These are phyloP conservation scores for Cladophialophora exuberans DNA, from an alignment of 2,329 filamentous ascomycete genomes.

Conservation along the genomic window DNA sequence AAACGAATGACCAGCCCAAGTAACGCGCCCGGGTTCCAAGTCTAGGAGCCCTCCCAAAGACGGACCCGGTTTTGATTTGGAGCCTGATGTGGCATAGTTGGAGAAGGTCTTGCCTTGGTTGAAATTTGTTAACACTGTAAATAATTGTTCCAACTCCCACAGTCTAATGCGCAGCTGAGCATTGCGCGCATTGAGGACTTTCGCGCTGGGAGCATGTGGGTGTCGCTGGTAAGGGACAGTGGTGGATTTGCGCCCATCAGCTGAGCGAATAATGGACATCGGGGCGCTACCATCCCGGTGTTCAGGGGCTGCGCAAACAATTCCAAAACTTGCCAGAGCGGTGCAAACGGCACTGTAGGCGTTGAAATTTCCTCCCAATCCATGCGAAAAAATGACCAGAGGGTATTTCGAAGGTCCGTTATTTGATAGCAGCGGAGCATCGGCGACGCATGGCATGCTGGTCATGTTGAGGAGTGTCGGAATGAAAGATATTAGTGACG, in stretches of 20 bases:
- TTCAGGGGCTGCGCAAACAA: constrained; percentile 79
- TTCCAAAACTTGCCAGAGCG: constrained; percentile 77
- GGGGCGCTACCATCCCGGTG: constrained; percentile 82
- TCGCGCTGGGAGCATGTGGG: constrained; percentile 65
- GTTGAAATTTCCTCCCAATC: constrained; percentile 78
- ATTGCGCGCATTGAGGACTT: constrained; percentile 70
- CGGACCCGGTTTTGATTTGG: constrained; percentile 4
- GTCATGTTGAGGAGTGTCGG: constrained; percentile 34
- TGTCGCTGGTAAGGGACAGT: constrained; percentile 51
- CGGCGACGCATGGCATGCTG: constrained; percentile 35
- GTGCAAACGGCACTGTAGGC: constrained; percentile 83
- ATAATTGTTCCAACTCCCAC: constrained; percentile 75
- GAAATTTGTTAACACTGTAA: constrained; percentile 69
- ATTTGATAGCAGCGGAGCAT: constrained; percentile 60
- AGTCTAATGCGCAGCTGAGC: constrained; percentile 73
- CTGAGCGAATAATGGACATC: constrained; percentile 69
- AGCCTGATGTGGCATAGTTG: constrained; percentile 42
- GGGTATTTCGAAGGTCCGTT: constrained; percentile 67
- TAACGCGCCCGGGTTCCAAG: constrained; percentile 72
- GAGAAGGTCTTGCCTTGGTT: constrained; percentile 57
- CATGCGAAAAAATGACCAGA: constrained; percentile 83
- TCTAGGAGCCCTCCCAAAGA: constrained; percentile 64
- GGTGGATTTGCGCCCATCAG: constrained; percentile 20
- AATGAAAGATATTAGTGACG: constrained; percentile 28
- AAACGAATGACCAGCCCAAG: constrained; percentile 80